Percentiles rank a stretch among this genome's conserved stretches.
Conservation (phyloP, 2,329 filamentous ascomycete species). For the Paecilomyces sp. region DNA sequence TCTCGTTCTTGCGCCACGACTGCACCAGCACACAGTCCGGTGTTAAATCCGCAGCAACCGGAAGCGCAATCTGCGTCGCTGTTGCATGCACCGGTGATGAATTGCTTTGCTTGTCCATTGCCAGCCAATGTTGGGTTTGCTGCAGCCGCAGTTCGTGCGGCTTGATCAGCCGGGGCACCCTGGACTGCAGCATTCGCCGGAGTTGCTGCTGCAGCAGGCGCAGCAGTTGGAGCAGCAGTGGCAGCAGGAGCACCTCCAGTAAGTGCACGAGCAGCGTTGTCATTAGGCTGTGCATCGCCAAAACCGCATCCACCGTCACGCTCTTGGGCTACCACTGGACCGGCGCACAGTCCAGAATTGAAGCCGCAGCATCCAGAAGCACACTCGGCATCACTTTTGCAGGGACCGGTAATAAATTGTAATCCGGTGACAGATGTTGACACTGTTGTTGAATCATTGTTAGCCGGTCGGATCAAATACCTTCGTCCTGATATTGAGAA, state of each 20-base stretch:
- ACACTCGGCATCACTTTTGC: conserved; percentile 17
- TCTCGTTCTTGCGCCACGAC: conserved; percentile 26
- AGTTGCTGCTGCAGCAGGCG: conserved; percentile 1
- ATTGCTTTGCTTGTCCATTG: conserved; percentile 21
- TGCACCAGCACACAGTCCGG: conserved; percentile 25
- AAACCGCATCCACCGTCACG: conserved; percentile 20
- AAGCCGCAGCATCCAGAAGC: conserved; percentile 20
- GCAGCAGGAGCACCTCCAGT: conserved; percentile 1
- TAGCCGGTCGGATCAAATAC: neutral
- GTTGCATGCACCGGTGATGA: conserved; percentile 31
- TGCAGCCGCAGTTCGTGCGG: neutral
- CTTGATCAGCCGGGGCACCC: conserved; percentile 1
- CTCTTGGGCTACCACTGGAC: conserved; percentile 15
- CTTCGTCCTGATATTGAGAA: neutral
- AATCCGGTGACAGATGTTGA: conserved; percentile 9
- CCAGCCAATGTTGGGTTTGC: neutral
- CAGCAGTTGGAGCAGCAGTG: neutral
- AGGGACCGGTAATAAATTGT: conserved; percentile 21
- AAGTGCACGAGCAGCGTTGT: conserved; percentile 13
- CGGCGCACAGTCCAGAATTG: conserved; percentile 17
- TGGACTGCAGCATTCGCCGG: neutral
- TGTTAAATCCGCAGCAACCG: conserved; percentile 5
- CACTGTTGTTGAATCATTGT: neutral
- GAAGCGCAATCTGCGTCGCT: conserved; percentile 32
- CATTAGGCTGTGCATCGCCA: conserved; percentile 14